Base-by-base conservation (phyloP, 2,329 filamentous ascomycete genomes). In the Claviceps pusilla region DNA sequence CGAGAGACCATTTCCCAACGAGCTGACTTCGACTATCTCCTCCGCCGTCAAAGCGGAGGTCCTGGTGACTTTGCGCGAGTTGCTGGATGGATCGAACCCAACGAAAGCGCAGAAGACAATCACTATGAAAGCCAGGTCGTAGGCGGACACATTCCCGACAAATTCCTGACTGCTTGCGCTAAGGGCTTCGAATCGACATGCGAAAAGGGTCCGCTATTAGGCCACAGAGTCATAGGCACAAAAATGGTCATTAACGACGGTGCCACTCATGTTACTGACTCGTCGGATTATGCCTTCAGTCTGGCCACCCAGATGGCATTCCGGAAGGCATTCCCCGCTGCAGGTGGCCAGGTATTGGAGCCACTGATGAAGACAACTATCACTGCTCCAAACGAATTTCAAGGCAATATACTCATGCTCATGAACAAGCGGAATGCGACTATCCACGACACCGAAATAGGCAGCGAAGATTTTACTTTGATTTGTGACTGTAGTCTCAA, bases 311-410 rank as follows among this genome's bases (percentile, higher is more conserved):
- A 95, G 70, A 87, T 95, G 75, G 93, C 93, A 31, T 98, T 98
- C 83, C 83, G 87, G 62, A 95, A 96, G 73, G 86, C 89, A 19
- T 97, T 98, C 74, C 76, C 78, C 57, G 82, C 87, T 12, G 88
- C 85, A 39, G 80, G 83, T 52, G 90, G 91, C 3, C 80, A 88
- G 63, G 84, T 98, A 10, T 81, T 98, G 41, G 93, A 98, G 71
- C 93, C 93, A 5, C 73, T 98, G 54, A 98, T 98, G 93, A 97
- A 96, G 79, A 96, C 89, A 0, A 90, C 89, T 57, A 89, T 98
- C 64, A 95, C 89, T 37, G 90, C 93, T 0, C 93, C 93, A 49
- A 89, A 87, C 65, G 93, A 98, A 76, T 98, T 97, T 77, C 93
- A 98, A 73, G 93, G 93, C 66, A 90, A 89, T 67, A 86, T 98